These are phyloP conservation scores for Castanea crenata DNA, from an alignment of 306 rosid species.

Conservation along the genomic window DNA sequence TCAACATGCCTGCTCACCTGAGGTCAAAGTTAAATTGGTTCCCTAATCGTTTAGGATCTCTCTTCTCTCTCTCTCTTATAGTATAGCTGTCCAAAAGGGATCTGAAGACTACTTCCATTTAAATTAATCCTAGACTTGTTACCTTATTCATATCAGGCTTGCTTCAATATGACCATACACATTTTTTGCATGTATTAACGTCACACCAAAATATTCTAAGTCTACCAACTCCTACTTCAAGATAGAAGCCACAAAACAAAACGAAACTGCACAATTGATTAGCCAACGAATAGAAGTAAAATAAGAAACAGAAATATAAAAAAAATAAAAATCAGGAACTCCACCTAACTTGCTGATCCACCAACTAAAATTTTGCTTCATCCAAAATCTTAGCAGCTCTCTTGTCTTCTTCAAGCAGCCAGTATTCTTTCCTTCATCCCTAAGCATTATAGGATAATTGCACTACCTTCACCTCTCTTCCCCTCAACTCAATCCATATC, in stretches of 20 bases:
- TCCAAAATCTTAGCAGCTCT: constrained; percentile 39
- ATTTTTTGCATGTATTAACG: not conserved
- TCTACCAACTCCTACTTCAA: not conserved
- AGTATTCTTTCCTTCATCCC: constrained; percentile 39
- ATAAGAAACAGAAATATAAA: not conserved
- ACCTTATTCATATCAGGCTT: not conserved
- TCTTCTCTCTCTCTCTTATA: no score
- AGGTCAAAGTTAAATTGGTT: no score
- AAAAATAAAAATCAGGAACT: constrained; percentile 1
- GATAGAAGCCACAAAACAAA: not conserved
- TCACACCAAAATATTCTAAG: not conserved
- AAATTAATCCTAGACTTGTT: no score
- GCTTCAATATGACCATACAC: not conserved
- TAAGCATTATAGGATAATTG: constrained; percentile 35
- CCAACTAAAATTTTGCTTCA: constrained; percentile 51
- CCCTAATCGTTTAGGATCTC: no score
- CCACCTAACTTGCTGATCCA: constrained; percentile 51
- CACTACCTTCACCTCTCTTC: not conserved
- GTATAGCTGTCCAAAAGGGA: no score
- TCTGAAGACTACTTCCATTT: no score
- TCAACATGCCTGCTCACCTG: no score
- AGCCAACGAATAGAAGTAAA: not conserved
- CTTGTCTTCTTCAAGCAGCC: constrained; percentile 43
- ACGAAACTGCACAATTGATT: not conserved
- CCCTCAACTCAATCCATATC: not conserved